Base-by-base conservation (phyloP, 208 protist genomes). In the Wallacemonas sp. region DNA sequence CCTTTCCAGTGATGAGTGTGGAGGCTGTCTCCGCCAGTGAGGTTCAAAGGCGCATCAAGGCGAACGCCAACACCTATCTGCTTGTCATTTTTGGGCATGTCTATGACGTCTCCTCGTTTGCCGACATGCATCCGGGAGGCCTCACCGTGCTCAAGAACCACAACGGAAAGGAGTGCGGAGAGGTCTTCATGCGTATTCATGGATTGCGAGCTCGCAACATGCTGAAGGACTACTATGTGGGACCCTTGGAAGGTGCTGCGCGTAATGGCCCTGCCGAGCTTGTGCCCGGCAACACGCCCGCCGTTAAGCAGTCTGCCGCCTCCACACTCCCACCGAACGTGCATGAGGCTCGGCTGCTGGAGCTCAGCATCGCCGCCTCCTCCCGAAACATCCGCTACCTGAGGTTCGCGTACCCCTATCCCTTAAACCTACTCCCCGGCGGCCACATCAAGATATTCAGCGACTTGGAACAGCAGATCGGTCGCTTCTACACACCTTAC, bases 101-200 rank as follows among this genome's bases (percentile, higher is more conserved):
- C 38, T 89, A 89, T 53, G 82, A 89, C 59, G 60, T 83, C 0
- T 83, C 82, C 3, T 19, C 44, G 9, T 89, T 87, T 63, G 55
- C 69, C 30, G 34, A 59, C 26, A 52, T 54, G 27, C 82, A 92
- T 60, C 85, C 79, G 30, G 82, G 85, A 22, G 82, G 82, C 13
- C 58, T 72, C n/a, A 55, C 36, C 9, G 60, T 80, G 13, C 38
- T 87, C 61, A 42, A 63, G 65, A 76, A 74, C 50, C 46, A 77
- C 71, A 79, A 75, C 36, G 86, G 82, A 15, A 75, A 76, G 52
- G 86, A 92, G 53, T 83, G 78, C 34, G 87, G 87, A 2, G 75
- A 83, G 1, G 34, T 61, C 4, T 94, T 94, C 57, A 79, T 83
- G 63, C 79, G 84, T 2, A 87, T 94, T 39, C 88, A 94, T 63